Base-by-base conservation (phyloP, 441 rosid genomes). In the Pelargonium fulgidum region DNA sequence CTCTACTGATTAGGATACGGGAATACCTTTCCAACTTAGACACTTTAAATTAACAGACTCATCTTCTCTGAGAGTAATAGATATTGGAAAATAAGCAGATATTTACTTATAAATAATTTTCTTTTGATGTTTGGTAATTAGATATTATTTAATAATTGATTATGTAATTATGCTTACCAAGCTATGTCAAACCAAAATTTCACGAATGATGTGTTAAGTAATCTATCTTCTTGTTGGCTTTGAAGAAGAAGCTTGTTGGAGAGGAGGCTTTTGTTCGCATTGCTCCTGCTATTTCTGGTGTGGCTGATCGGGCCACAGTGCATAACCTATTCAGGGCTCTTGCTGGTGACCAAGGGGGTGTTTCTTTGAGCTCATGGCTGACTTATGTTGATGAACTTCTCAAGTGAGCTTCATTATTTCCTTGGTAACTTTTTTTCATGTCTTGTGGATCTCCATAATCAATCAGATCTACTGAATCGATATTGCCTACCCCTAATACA, bases 231-330 rank as follows among this genome's bases (percentile, higher is more conserved):
- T 72, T 77, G 17, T 56, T 72, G 70, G 48, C 70, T 66, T 75
- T 84, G 73, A 79, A 94, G 97, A 89, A 86, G 64, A 87, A 89
- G 68, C 81, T 79, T 71, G 91, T 94, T 8, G 80, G 86, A 68
- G 90, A 90, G 80, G 89, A 82, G 72, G 96, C 97, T 68, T 94
- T 94, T 83, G 77, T 82, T 70, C 96, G 97, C 67, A 90, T 94
- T 64, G 85, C 96, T 78, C 91, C 99, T 64, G 91, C 97, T 64
- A 24, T 94, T 71, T 80, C 97, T 63, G 99, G 96, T 64, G 83
- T 91, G 70, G 97, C 99, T 77, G 97, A 94, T 85, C 85, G 75
- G 70, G 80, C 85, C 56, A 94, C 97, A 73, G 97, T 82, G 56
- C 91, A 91, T 79, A 90, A 84, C 77, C 92, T 94, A 72, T 94